Base-by-base conservation (phyloP, 768 basidiomycete genomes). In the Amanita pseudoporphyria region DNA sequence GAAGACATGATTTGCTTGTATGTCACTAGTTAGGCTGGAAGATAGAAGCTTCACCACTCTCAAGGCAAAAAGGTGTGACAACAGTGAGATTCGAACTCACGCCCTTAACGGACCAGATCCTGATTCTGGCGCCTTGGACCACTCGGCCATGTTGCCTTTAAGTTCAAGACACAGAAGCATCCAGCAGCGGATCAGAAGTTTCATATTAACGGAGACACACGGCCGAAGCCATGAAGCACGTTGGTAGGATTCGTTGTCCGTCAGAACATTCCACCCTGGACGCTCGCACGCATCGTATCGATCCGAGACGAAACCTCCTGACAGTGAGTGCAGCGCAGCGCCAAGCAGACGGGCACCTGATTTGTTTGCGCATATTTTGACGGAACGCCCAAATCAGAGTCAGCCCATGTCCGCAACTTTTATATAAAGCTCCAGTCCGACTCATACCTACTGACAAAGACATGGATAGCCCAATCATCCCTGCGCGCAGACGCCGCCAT, bases 41-140 rank as follows among this genome's bases (percentile, higher is more conserved):
- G 7, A 4, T 4, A 28, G 7, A 28, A 28, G 7, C 26, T 4
- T 28, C 26, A 28, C 26, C 26, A 28, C 26, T 28, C 26, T 7
- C 26, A 28, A 28, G 35, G 6, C 12, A 38, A 31, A 52, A 45
- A 47, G 18, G 2, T 46, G 49, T 62, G 61, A 62, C 61, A 62
- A 62, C 61, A 62, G 61, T 56, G 61, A 54, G 61, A 62, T 60
- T 67, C 65, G 65, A 67, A 67, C 65, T 60, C 65, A 60, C 64
- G 64, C 65, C 64, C 62, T 61, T 59, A n/a, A 53, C 58, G 57
- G 65, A 66, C 65, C 61, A 64, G 65, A 63, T 62, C 71, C 71
- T 72, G 68, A 71, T 67, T 76, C 74, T 71, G 70, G 73, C 73
- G 72, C 74, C 74, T 76, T 75, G 67, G 73, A 76, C 73, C 72